These are phyloP conservation scores for Aspergillus texensis DNA, from an alignment of 2,329 filamentous ascomycete species.

Conservation along the genomic window DNA sequence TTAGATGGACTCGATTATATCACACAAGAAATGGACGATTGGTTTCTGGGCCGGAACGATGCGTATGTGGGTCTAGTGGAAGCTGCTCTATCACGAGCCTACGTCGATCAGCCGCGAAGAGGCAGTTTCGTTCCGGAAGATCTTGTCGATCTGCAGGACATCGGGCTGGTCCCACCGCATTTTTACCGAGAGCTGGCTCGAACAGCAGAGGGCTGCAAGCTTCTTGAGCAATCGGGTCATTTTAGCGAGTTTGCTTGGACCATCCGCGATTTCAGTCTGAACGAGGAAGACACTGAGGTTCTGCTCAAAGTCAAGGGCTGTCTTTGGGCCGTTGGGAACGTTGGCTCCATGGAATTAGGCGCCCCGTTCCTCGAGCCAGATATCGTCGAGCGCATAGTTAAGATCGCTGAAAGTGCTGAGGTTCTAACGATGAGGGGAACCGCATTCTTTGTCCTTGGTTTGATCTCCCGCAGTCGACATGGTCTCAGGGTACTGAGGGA, in stretches of 20 bases:
- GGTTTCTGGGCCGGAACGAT: slow-evolving; percentile 96
- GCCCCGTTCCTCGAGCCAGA: slow-evolving; percentile 90
- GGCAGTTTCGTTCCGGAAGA: slow-evolving; percentile 56
- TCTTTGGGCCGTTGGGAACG: slow-evolving; percentile 96
- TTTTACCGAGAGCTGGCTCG: slow-evolving; percentile 95
- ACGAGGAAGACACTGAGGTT: slow-evolving; percentile 80
- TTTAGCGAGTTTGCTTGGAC: slow-evolving; percentile 91
- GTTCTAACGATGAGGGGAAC: slow-evolving; percentile 94
- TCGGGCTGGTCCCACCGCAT: slow-evolving; percentile 79
- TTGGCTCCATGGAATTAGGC: slow-evolving; percentile 96
- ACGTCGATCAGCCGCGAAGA: slow-evolving; percentile 58
- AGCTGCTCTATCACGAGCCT: slow-evolving; percentile 87
- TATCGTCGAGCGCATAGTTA: slow-evolving; percentile 82
- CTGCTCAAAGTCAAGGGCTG: slow-evolving; percentile 95
- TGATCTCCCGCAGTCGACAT: slow-evolving; percentile 89
- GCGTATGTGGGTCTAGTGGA: slow-evolving; percentile 94
- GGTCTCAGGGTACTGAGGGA: slow-evolving; percentile 89
- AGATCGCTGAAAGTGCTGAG: slow-evolving; percentile 83
- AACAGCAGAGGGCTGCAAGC: slow-evolving; percentile 86
- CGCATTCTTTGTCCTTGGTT: slow-evolving; percentile 90
- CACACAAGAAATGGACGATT: slow-evolving; percentile 99
- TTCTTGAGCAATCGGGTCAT: slow-evolving; percentile 90
- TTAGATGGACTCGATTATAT: slow-evolving; percentile 97
- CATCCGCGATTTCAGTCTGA: slow-evolving; percentile 83
- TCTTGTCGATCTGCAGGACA: slow-evolving; percentile 61